Conservation (phyloP, 345 rosid genomes). For the Carallia brachiata region DNA sequence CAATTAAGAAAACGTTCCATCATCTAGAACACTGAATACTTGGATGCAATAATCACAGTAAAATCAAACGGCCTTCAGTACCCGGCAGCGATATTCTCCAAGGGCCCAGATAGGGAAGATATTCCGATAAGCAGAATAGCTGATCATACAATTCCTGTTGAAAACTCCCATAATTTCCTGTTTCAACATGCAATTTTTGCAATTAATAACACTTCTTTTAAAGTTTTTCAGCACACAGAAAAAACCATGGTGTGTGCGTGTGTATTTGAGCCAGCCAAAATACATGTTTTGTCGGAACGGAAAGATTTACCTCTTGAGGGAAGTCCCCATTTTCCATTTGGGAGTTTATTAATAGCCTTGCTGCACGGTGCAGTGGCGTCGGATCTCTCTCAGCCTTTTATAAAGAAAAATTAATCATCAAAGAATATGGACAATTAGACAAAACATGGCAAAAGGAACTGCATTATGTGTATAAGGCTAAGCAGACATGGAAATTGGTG, state of each 20-base stretch:
- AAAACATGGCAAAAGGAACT: background rate
- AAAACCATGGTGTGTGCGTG: too few relatives aligned
- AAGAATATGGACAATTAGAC: background rate
- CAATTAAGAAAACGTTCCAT: too few relatives aligned
- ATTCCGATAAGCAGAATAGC: slow-evolving; percentile 13
- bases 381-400: slow-evolving; percentile 22
- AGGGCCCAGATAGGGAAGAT: slow-evolving; percentile 25
- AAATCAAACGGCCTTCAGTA: background rate
- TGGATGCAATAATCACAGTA: too few relatives aligned
- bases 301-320: slow-evolving; percentile 25
- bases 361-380: slow-evolving; percentile 29
- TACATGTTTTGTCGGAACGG: background rate
- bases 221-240: too few relatives aligned
- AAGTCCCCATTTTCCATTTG: slow-evolving; percentile 37
- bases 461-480: too few relatives aligned
- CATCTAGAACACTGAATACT: too few relatives aligned
- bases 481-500: too few relatives aligned
- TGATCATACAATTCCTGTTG: slow-evolving; percentile 22
- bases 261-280: too few relatives aligned
- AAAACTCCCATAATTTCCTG: slow-evolving; percentile 22
- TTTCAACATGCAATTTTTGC: background rate
- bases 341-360: slow-evolving; percentile 23
- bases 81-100: slow-evolving; percentile 17
- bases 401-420: background rate
- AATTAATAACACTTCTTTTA: background rate